A percentile compares a stretch with the other conserved stretches of the same genome.
These are phyloP conservation scores for Melanogaster broomeanus DNA, from an alignment of 768 basidiomycete species.

Conservation along the genomic window DNA sequence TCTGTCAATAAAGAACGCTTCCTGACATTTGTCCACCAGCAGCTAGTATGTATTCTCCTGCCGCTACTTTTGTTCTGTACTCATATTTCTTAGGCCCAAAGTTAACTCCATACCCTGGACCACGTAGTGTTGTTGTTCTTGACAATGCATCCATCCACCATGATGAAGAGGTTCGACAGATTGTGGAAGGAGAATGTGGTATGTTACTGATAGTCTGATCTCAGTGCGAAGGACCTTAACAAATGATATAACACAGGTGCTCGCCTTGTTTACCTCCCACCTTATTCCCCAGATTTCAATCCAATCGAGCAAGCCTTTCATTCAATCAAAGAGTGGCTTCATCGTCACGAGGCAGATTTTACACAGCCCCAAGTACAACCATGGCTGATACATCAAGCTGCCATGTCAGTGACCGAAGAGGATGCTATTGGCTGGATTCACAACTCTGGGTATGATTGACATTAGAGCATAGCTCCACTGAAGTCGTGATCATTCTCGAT, in stretches of 20 bases:
- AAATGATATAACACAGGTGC: conserved; percentile 16
- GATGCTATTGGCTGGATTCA: conserved; percentile 22
- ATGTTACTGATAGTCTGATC: neutral
- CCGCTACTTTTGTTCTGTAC: neutral
- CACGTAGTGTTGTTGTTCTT: conserved; percentile 37
- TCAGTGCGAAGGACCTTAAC: no score
- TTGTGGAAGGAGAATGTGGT: conserved; percentile 27
- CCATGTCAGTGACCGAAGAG: conserved; percentile 12
- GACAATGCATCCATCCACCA: conserved; percentile 46
- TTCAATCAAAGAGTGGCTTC: conserved; percentile 32
- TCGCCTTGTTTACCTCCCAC: conserved; percentile 30
- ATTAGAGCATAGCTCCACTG: neutral
- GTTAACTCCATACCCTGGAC: conserved; percentile 37
- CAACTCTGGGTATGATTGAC: conserved; percentile 21
- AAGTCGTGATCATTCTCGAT: no score
- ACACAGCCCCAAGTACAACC: neutral
- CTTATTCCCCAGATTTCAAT: conserved; percentile 39
- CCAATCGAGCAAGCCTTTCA: conserved; percentile 37
- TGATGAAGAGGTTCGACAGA: conserved; percentile 32
- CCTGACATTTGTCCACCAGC: neutral
- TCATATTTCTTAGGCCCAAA: conserved; percentile 18
- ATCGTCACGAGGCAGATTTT: conserved; percentile 20
- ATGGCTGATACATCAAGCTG: conserved; percentile 22
- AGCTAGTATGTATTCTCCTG: neutral
- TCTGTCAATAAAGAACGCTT: neutral